These are phyloP conservation scores for Sporothrix dimorphospora DNA, from an alignment of 2,329 filamentous ascomycete genomes.

Conservation along the genomic window DNA sequence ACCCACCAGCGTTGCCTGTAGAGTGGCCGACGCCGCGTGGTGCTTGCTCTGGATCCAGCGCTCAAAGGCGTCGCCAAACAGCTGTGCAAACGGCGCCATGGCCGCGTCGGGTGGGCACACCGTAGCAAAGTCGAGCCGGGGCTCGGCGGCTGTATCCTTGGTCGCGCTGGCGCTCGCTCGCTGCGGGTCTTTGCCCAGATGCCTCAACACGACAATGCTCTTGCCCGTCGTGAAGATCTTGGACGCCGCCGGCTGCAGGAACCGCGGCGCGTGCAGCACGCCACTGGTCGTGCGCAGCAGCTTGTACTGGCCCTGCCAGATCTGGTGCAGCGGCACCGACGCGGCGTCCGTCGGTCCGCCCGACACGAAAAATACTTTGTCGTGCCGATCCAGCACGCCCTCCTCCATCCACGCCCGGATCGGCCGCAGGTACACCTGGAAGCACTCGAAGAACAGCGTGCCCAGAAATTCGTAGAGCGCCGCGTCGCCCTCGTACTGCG, in stretches of 20 bases:
- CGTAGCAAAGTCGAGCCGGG: constrained; percentile 58
- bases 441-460: constrained; percentile 76
- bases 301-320: constrained; percentile 78
- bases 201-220: constrained; percentile 80
- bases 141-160: constrained; percentile 42
- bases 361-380: constrained; percentile 76
- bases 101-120: constrained; percentile 54
- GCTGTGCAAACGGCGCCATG: constrained; percentile 71
- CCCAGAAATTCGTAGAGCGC: constrained; percentile 65
- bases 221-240: constrained; percentile 89
- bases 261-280: constrained; percentile 69
- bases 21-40: constrained; percentile 65
- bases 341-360: constrained; percentile 42
- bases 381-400: constrained; percentile 67
- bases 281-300: constrained; percentile 65
- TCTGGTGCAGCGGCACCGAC: constrained; percentile 61
- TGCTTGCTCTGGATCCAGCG: constrained; percentile 78
- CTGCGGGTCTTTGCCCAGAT: constrained; percentile 60
- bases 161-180: constrained; percentile 37
- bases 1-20: constrained; percentile 69
- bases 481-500: constrained; percentile 70
- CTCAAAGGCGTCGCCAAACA: constrained; percentile 72
- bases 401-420: constrained; percentile 83
- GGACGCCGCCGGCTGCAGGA: constrained; percentile 68
- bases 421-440: constrained; percentile 79